These are phyloP conservation scores for Claviceps spartinae DNA, from an alignment of 2,329 filamentous ascomycete species.

Conservation along the genomic window DNA sequence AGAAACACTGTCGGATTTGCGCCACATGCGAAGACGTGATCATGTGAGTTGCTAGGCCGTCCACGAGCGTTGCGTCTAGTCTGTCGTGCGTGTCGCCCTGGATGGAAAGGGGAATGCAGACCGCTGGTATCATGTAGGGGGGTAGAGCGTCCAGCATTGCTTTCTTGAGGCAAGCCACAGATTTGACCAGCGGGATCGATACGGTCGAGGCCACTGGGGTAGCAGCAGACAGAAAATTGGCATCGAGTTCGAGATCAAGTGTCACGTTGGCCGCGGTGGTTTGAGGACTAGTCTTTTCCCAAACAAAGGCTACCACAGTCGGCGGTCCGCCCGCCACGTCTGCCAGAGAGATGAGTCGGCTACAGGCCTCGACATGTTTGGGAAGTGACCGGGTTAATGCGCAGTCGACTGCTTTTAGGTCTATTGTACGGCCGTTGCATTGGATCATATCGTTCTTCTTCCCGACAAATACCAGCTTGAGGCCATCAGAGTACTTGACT, in stretches of 20 bases:
- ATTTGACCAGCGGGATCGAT: constrained; percentile 10
- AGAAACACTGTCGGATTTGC: not conserved
- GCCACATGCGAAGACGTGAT: not conserved
- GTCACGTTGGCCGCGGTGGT: not conserved
- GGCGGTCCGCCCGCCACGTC: constrained; percentile 4
- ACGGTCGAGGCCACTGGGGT: constrained; percentile 8
- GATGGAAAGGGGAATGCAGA: not conserved
- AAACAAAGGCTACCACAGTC: not conserved
- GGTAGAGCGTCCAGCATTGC: constrained; percentile 14
- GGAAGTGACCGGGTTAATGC: constrained; percentile 13
- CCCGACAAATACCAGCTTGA: constrained; percentile 12
- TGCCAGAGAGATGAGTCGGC: constrained; percentile 10
- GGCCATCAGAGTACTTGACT: constrained; percentile 13
- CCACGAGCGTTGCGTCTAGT: constrained; percentile 27
- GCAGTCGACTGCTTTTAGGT: constrained; percentile 12
- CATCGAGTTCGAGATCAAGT: constrained; percentile 5
- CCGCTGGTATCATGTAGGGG: constrained; percentile 13
- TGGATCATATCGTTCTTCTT: constrained; percentile 11
- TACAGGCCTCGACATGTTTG: constrained; percentile 3
- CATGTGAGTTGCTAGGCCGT: constrained; percentile 18
- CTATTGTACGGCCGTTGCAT: constrained; percentile 13
- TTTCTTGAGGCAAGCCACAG: constrained; percentile 13
- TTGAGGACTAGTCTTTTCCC: not conserved
- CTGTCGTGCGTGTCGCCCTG: not conserved
- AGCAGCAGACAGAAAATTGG: not conserved